These are phyloP conservation scores for Linnemannia schmuckeri DNA, from an alignment of 192 early-diverging fungal genomes.

Conservation along the genomic window DNA sequence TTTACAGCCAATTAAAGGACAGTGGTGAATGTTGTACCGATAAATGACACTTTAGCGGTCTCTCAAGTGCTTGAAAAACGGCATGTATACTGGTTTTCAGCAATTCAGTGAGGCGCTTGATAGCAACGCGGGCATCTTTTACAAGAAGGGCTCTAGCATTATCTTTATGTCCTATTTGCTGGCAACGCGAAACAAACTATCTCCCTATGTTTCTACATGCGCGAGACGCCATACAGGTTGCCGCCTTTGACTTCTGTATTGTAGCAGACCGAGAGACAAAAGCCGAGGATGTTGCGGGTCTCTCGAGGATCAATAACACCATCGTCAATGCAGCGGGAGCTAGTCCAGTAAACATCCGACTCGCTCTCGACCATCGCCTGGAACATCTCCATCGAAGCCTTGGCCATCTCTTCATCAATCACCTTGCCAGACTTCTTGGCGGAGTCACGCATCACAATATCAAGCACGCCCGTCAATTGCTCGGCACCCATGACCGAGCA, in stretches of 20 bases:
- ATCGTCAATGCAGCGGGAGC: slow-evolving; percentile 70
- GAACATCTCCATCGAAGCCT: slow-evolving; percentile 60
- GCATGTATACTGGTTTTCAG: not conserved
- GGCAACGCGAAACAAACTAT: not conserved
- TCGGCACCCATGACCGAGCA: slow-evolving; percentile 80
- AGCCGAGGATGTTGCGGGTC: slow-evolving; percentile 70
- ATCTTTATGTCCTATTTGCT: not conserved
- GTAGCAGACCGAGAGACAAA: slow-evolving; percentile 69
- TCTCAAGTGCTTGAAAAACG: not conserved
- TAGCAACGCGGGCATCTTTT: not conserved
- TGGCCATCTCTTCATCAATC: slow-evolving; percentile 67
- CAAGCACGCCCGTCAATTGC: slow-evolving; percentile 74
- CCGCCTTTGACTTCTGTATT: slow-evolving; percentile 69
- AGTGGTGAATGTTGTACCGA: not conserved
- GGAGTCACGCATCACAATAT: slow-evolving; percentile 72
- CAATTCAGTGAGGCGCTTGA: not conserved
- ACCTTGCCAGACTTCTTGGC: slow-evolving; percentile 61
- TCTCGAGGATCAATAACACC: slow-evolving; percentile 74
- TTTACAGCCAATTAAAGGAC: too few species aligned
- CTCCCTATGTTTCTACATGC: slow-evolving; percentile 61
- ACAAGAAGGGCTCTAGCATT: not conserved
- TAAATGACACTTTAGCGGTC: slow-evolving; percentile 9
- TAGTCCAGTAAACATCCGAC: slow-evolving; percentile 74
- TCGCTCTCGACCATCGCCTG: slow-evolving; percentile 68
- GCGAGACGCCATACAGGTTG: slow-evolving; percentile 70